Percentiles rank a stretch among this genome's conserved stretches.
Evolutionary conservation across 306 rosid species (phyloP).

Genomic region (Gynostemma pentaphyllum): DNA sequence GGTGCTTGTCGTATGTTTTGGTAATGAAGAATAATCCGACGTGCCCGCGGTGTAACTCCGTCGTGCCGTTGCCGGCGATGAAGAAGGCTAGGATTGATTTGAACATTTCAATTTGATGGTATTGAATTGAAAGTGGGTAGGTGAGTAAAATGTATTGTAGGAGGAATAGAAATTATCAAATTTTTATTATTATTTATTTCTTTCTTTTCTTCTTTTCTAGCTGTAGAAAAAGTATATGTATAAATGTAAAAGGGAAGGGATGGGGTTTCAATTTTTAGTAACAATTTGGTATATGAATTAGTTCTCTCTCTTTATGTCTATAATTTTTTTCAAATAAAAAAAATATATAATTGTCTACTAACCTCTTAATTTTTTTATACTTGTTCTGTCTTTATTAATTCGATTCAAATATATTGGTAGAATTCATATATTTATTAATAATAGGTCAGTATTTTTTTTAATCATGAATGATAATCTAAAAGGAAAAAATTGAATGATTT

Average conservation of each 20-base stretch:
- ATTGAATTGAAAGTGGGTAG: not conserved
- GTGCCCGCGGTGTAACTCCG: slow-evolving; percentile 79
- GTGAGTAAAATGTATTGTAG: not conserved
- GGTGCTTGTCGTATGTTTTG: slow-evolving; percentile 78
- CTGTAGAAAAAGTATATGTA: not conserved
- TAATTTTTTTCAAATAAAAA: too few species aligned
- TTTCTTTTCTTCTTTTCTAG: not conserved
- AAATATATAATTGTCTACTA: too few species aligned
- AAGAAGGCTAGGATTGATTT: slow-evolving; percentile 93
- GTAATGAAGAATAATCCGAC: slow-evolving; percentile 75
- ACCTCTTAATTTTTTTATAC: too few species aligned
- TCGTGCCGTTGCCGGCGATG: slow-evolving; percentile 53
- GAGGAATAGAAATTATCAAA: not conserved
- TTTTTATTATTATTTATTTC: not conserved
- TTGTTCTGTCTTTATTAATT: too few species aligned
- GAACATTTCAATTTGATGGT: slow-evolving; percentile 53
- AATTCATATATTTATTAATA: too few species aligned
- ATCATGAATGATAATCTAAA: too few species aligned
- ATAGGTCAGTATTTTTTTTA: too few species aligned
- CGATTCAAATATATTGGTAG: too few species aligned
- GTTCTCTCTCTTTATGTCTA: too few species aligned
- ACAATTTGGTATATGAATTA: too few species aligned
- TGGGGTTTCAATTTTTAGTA: not conserved
- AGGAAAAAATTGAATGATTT: too few species aligned
- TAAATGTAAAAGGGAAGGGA: not conserved